Percentiles rank a stretch among this genome's conserved stretches.
Evolutionary conservation across 805 yeast species (phyloP).

Genomic region (Ogataea salicorniae): DNA sequence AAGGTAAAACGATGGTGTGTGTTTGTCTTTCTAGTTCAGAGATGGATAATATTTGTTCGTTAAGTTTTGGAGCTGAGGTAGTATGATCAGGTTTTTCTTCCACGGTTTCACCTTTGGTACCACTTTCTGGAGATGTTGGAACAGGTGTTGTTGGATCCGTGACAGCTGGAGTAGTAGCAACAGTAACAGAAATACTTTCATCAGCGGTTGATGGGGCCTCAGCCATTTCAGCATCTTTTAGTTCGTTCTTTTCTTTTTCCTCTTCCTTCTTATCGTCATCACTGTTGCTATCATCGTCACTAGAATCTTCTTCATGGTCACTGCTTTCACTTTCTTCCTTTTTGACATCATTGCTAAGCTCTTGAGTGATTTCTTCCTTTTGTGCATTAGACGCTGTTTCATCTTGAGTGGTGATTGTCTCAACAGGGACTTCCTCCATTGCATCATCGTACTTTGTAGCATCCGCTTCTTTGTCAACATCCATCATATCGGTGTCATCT

Average conservation of each 20-base stretch:
- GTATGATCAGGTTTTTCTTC: background rate
- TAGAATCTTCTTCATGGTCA: background rate
- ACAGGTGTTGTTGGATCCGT: background rate
- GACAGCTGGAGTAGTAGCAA: background rate
- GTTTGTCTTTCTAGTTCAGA: conserved; percentile 45
- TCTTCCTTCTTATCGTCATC: conserved; percentile 29
- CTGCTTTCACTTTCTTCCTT: conserved; percentile 1
- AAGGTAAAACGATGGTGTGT: conserved; percentile 80
- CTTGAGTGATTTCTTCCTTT: background rate
- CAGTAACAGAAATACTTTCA: background rate
- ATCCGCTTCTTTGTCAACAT: background rate
- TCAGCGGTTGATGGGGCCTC: too few species aligned
- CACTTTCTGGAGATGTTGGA: background rate
- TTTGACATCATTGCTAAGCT: background rate
- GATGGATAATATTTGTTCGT: conserved; percentile 14
- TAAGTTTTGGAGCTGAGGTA: background rate
- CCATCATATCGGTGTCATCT: background rate
- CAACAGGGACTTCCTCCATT: background rate
- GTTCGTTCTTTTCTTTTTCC: conserved; percentile 11
- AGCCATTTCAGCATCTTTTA: background rate
- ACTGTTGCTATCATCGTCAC: background rate
- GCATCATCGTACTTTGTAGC: background rate
- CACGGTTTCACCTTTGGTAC: background rate
- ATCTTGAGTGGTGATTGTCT: too few species aligned
- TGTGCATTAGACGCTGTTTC: background rate